A percentile compares a stretch with the other conserved stretches of the same genome.
Evolutionary conservation across 164 flowering plant genomes (phyloP).

Genomic region (Stephania japonica): DNA sequence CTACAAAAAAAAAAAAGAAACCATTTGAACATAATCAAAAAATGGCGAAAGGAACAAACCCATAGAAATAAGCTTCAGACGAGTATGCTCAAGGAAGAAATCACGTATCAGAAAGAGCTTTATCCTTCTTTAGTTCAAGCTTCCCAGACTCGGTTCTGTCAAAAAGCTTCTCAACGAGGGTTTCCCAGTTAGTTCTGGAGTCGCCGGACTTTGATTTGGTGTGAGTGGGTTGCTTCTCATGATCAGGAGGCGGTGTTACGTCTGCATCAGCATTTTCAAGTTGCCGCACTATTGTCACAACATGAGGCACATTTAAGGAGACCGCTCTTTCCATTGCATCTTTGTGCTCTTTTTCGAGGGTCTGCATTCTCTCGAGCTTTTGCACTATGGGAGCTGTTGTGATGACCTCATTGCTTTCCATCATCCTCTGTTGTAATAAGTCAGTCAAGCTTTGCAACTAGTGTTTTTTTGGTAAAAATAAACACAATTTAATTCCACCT

Average conservation of each 20-base stretch:
- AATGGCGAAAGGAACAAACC: not conserved
- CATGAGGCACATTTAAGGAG: conserved; percentile 76
- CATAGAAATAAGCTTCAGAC: not conserved
- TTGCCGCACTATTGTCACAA: conserved; percentile 31
- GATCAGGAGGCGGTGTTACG: conserved; percentile 9
- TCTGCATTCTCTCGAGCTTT: conserved; percentile 54
- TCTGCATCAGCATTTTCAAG: conserved; percentile 4
- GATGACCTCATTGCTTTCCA: conserved; percentile 33
- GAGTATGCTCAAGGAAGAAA: not conserved
- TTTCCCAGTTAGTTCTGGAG: conserved; percentile 54
- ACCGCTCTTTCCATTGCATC: conserved; percentile 91
- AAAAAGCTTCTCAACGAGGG: conserved; percentile 54
- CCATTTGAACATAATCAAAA: not conserved
- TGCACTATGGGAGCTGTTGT: conserved; percentile 56
- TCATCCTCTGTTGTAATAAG: conserved; percentile 39
- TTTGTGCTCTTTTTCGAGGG: conserved; percentile 72
- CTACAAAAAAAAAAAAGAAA: not conserved
- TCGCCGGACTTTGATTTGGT: conserved; percentile 16
- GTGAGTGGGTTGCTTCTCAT: conserved; percentile 15
- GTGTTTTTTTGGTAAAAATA: not conserved
- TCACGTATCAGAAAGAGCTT: conserved; percentile 5
- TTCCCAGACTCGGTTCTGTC: conserved; percentile 41
- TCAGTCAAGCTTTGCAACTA: not conserved
- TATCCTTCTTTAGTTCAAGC: conserved; percentile 28
- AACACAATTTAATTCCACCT: not conserved